Evolutionary conservation across 768 basidiomycete species (phyloP), one percentile per base, ranked within the genome.

Genomic region (Suillus luteus): DNA sequence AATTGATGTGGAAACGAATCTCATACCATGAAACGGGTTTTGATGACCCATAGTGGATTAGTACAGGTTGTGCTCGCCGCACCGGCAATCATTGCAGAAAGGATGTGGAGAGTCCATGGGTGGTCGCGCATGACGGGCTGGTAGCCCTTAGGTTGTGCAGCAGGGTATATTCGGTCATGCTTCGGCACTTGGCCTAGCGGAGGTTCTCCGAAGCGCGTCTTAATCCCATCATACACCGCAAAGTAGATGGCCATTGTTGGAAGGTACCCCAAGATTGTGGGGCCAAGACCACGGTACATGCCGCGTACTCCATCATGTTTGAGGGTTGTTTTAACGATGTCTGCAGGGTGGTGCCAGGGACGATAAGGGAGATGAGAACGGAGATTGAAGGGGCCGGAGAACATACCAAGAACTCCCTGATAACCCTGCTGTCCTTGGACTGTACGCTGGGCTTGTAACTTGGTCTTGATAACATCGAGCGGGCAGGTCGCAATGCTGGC

Each of bases 161-260:
- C 92, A 27, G 92, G 92, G 71, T 92, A 92, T 59, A 93, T 78
- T 64, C 83, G 79, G 37, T 87, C 84, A 27, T 66, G 64, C 7
- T 66, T 68, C 60, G 64, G 61, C 60, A 68, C 59, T 60, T 73
- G 64, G 73, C 85, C 79, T 22, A 85, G 77, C 6, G 88, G 86
- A 40, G 82, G 79, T 68, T 87, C 87, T 24, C 93, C 92, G 72
- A 94, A 91, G 55, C 81, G 78, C 15, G 84, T 85, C 82, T 99
- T 99, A 78, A 98, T 92, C 64, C 91, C 88, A 78, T 99, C 97
- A 78, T 99, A 99, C 31, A 99, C 94, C 24, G 95, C 88, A 76
- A 99, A 99, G 76, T 98, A 99, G 69, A 99, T 99, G 31, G 95
- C 97, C 97, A 96, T 99, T 2, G 96, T 99, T 24, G 97, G 97